Evolutionary conservation across 352 stramenopile genomes (phyloP), one percentile per base, ranked within the genome.

Genomic region (Aphanomyces cochlioides): DNA sequence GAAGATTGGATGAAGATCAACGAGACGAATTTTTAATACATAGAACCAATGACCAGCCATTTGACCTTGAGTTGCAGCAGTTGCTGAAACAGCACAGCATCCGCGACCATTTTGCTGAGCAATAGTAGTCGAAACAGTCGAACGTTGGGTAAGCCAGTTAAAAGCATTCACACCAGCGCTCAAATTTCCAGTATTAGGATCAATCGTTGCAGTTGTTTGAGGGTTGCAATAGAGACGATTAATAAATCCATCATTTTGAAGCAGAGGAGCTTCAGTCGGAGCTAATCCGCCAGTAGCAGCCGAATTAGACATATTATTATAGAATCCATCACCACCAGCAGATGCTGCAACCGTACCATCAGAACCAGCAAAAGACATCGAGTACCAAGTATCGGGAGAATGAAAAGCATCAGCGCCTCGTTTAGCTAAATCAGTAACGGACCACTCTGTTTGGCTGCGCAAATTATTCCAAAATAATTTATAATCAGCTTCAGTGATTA

Each of bases 401-500:
- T 78, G 6, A 63, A 77, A 78, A 0, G 73, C 69, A n/a, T 78
- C 73, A 47, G 75, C 64, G 21, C 75, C 75, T 61, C 75, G 71
- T 54, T 78, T 78, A 0, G 73, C 61, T 57, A 78, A 48, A 40
- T 80, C 67, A 28, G 47, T 47, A 57, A 39, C 7, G 54, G 50
- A 56, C 38, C 60, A 78, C 13, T 75, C 53, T 10, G 75, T 77
- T 56, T 72, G 53, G 47, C 69, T 66, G 40, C 75, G 75, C 8
- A 79, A 13, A 45, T 79, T 79, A 56, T 79, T 79, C 50, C 50
- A 70, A 47, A 69, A 77, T 0, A 61, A 21, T 17, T 75, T 77
- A 39, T 75, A 78, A n/a, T 78, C 74, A 19, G 21, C 13, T 53
- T 72, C 61, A 2, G 59, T 71, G 0, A 78, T 7, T 19, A 78